Percentiles rank a stretch among this genome's conserved stretches.
Evolutionary conservation across 768 basidiomycete species (phyloP).

Genomic region (Pisolithus sp.): DNA sequence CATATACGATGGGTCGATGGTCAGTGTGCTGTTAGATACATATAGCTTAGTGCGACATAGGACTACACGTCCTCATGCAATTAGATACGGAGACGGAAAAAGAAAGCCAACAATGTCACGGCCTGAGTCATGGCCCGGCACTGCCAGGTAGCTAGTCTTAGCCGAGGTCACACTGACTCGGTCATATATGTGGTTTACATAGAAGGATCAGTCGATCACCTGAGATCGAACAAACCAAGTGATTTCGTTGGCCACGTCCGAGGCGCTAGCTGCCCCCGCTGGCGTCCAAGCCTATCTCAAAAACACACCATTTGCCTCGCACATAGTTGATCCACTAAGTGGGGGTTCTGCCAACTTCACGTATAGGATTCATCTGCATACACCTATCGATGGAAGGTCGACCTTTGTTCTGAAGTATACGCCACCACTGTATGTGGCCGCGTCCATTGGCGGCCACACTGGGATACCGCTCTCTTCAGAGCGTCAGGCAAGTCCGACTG

Average conservation of each 20-base stretch:
- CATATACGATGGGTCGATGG: no score
- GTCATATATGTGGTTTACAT: neutral
- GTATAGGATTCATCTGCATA: slow-evolving; percentile 45
- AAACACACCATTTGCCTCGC: slow-evolving; percentile 42
- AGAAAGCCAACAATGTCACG: no score
- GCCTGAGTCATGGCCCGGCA: neutral
- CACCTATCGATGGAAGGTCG: slow-evolving; percentile 33
- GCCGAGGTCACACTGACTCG: neutral
- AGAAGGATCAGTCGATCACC: neutral
- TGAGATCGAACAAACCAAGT: neutral
- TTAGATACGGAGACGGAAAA: no score
- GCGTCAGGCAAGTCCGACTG: slow-evolving; percentile 44
- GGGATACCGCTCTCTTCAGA: slow-evolving; percentile 33
- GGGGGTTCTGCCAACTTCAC: slow-evolving; percentile 54
- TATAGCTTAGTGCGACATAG: no score
- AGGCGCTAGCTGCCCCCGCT: slow-evolving; percentile 18
- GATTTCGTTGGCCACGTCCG: slow-evolving; percentile 11
- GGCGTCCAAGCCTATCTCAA: slow-evolving; percentile 39
- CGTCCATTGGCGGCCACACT: slow-evolving; percentile 1
- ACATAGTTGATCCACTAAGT: slow-evolving; percentile 32
- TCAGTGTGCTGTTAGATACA: no score
- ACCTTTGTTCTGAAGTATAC: slow-evolving; percentile 59
- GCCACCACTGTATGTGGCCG: slow-evolving; percentile 37
- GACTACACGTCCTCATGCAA: no score
- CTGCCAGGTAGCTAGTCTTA: neutral